Conservation (phyloP, 305 asterid species). For the Solanum hybrid region DNA sequence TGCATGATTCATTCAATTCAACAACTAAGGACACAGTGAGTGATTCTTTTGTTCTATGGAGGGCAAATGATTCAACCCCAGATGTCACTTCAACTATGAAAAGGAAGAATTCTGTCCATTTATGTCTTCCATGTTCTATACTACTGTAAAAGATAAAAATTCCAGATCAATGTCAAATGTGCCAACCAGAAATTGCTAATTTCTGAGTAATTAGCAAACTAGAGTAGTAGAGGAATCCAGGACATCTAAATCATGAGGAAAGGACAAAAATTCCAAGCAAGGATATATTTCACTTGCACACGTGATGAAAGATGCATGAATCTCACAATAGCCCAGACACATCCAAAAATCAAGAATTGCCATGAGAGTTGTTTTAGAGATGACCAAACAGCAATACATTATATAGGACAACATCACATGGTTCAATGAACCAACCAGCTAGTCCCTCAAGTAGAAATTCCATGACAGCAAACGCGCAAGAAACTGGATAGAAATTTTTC, state of each 20-base stretch:
- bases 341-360: not conserved
- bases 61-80: not conserved
- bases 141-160: not conserved
- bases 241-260: not conserved
- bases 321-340: not conserved
- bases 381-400: not conserved
- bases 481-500: not conserved
- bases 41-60: not conserved
- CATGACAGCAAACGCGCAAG: not conserved
- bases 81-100: conserved; percentile 15
- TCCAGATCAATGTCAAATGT: not conserved
- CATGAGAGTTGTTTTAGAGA: not conserved
- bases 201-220: not conserved
- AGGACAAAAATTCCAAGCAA: not conserved
- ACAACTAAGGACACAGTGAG: not conserved
- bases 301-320: not conserved
- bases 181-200: not conserved
- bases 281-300: not conserved
- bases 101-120: not conserved
- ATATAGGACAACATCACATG: not conserved
- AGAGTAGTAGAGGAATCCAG: not conserved
- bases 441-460: not conserved
- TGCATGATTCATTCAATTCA: conserved; percentile 15
- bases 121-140: conserved; percentile 1
- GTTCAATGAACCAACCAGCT: not conserved